A percentile compares a stretch with the other conserved stretches of the same genome.
phyloP scores from a whole-genome alignment of 164 flowering plant genomes.

The Magnolia changhungtana region DNA sequence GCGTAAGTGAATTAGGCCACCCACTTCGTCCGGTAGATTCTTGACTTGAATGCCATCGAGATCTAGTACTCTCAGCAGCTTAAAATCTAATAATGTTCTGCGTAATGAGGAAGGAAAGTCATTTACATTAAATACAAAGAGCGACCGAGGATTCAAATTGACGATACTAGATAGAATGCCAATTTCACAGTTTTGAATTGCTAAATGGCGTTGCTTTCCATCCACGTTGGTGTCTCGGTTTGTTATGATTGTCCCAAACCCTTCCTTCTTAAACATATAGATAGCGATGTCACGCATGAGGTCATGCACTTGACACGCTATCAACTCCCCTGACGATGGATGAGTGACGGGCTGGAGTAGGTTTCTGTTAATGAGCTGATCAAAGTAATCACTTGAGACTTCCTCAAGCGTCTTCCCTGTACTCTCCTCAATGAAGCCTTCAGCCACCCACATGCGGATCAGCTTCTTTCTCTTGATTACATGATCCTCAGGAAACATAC shows the following conservation, averaged over 20 bases:
- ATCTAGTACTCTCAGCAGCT: conserved; percentile 33
- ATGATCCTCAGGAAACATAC: conserved; percentile 32
- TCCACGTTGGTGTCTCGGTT: background rate
- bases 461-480: conserved; percentile 34
- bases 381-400: conserved; percentile 41
- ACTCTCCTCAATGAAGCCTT: conserved; percentile 37
- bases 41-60: conserved; percentile 24
- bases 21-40: conserved; percentile 22
- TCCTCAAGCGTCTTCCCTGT: conserved; percentile 39
- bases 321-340: too few species aligned
- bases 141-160: conserved; percentile 22
- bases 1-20: conserved; percentile 24
- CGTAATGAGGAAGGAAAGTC: background rate
- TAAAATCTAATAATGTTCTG: conserved; percentile 9
- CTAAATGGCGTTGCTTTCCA: conserved; percentile 19
- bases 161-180: conserved; percentile 6
- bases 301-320: conserved; percentile 37
- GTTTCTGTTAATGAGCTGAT: conserved; percentile 36
- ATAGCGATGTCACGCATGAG: conserved; percentile 40
- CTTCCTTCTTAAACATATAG: conserved; percentile 20
- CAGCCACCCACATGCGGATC: conserved; percentile 49
- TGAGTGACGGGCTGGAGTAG: conserved; percentile 26
- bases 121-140: conserved; percentile 18
- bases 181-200: conserved; percentile 17
- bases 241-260: background rate